Evolutionary conservation across 805 yeast species (phyloP).

Genomic region (Wickerhamiella slavikovae): DNA sequence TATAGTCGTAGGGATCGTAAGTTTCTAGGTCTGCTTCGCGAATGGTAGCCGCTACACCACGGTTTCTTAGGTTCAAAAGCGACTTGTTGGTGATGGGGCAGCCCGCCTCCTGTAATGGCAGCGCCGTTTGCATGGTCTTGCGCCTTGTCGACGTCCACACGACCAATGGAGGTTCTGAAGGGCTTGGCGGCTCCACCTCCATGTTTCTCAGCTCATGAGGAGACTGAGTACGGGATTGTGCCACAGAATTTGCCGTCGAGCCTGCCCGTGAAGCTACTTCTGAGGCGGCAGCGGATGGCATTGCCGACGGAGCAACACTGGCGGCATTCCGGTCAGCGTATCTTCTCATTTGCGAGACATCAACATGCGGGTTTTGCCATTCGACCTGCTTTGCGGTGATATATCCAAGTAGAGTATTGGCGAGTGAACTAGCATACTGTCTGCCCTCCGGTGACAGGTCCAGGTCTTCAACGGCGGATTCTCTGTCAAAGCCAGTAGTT

Average conservation of each 20-base stretch:
- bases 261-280: background rate
- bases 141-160: constrained; percentile 93
- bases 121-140: constrained; percentile 65
- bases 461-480: constrained; percentile 56
- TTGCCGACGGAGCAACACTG: background rate
- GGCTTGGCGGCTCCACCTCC: no score
- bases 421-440: constrained; percentile 42
- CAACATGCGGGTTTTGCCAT: background rate
- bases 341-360: background rate
- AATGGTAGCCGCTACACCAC: constrained; percentile 67
- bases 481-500: constrained; percentile 25
- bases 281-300: background rate
- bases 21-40: constrained; percentile 35
- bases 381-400: constrained; percentile 8
- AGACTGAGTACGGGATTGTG: background rate
- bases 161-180: constrained; percentile 23
- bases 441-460: constrained; percentile 58
- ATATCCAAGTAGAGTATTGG: constrained; percentile 30
- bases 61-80: constrained; percentile 71
- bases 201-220: no score
- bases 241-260: background rate
- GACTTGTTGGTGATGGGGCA: constrained; percentile 54
- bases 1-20: constrained; percentile 49
- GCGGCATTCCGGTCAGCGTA: background rate
- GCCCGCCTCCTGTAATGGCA: constrained; percentile 39